Evolutionary conservation across 2,329 filamentous ascomycete species (phyloP).

Genomic region (Hortaea sp.): DNA sequence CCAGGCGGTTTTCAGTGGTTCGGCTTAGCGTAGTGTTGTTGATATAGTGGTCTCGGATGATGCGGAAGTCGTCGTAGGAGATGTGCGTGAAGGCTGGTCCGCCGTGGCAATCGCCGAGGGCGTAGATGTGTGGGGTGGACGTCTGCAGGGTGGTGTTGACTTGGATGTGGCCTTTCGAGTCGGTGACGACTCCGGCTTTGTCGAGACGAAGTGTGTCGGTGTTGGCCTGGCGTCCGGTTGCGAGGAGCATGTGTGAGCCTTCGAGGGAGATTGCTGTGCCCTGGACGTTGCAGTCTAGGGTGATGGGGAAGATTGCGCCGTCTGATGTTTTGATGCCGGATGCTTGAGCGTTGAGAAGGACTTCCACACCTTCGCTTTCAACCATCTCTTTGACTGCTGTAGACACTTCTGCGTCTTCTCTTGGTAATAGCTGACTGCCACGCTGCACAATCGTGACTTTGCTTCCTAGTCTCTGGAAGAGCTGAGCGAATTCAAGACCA

Average conservation of each 20-base stretch:
- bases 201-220: slow-evolving; percentile 36
- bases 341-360: slow-evolving; percentile 31
- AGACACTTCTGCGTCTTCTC: slow-evolving; percentile 42
- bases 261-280: neutral
- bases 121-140: slow-evolving; percentile 34
- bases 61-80: slow-evolving; percentile 47
- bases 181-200: slow-evolving; percentile 32
- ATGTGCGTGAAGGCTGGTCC: slow-evolving; percentile 47
- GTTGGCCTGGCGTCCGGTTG: slow-evolving; percentile 42
- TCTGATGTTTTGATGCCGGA: slow-evolving; percentile 13
- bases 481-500: slow-evolving; percentile 45
- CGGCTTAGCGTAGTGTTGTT: slow-evolving; percentile 10
- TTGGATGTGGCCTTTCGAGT: slow-evolving; percentile 34
- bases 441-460: slow-evolving; percentile 40
- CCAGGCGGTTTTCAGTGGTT: slow-evolving; percentile 25
- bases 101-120: slow-evolving; percentile 44
- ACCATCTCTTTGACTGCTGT: slow-evolving; percentile 35
- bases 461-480: slow-evolving; percentile 41
- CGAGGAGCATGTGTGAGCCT: slow-evolving; percentile 42
- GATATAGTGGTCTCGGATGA: slow-evolving; percentile 39
- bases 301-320: slow-evolving; percentile 6
- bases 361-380: slow-evolving; percentile 35
- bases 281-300: neutral
- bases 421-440: slow-evolving; percentile 20
- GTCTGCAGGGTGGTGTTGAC: slow-evolving; percentile 39